These are phyloP conservation scores for Russula foetens DNA, from an alignment of 768 basidiomycete genomes.

Conservation along the genomic window DNA sequence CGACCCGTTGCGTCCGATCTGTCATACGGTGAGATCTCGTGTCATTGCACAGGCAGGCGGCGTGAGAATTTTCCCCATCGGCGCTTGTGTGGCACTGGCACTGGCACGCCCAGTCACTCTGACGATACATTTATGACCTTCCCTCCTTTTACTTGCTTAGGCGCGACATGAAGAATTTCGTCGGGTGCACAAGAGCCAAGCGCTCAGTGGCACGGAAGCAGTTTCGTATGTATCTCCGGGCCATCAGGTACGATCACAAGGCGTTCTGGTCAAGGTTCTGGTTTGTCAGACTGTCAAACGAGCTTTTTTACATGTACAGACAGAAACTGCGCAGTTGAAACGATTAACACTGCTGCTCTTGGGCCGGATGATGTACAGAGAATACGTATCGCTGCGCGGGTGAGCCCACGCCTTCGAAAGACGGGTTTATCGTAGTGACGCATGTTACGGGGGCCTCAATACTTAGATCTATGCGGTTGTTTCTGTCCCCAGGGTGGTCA, in stretches of 20 bases:
- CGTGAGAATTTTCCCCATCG: too few species aligned
- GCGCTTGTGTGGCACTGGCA: too few species aligned
- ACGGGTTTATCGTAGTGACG: background rate
- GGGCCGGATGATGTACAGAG: background rate
- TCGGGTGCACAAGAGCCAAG: background rate
- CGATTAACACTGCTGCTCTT: background rate
- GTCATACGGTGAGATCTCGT: too few species aligned
- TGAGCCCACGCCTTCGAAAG: background rate
- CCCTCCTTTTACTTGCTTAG: too few species aligned
- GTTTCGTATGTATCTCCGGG: background rate
- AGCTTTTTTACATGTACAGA: background rate
- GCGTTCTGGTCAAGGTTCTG: too few species aligned
- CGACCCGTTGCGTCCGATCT: too few species aligned
- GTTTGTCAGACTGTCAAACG: background rate
- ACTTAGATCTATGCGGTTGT: slow-evolving; percentile 10
- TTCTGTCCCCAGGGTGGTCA: background rate
- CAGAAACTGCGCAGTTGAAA: background rate
- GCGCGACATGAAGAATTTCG: background rate
- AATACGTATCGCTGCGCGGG: background rate
- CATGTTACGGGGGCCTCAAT: background rate
- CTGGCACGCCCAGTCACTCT: too few species aligned
- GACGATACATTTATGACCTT: too few species aligned
- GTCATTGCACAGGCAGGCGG: too few species aligned
- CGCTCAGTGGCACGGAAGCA: too few species aligned
- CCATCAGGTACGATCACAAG: background rate